Percentiles rank a stretch among this genome's conserved stretches.
phyloP scores from a whole-genome alignment of 192 early-diverging fungal species.

The Podila epigama region DNA sequence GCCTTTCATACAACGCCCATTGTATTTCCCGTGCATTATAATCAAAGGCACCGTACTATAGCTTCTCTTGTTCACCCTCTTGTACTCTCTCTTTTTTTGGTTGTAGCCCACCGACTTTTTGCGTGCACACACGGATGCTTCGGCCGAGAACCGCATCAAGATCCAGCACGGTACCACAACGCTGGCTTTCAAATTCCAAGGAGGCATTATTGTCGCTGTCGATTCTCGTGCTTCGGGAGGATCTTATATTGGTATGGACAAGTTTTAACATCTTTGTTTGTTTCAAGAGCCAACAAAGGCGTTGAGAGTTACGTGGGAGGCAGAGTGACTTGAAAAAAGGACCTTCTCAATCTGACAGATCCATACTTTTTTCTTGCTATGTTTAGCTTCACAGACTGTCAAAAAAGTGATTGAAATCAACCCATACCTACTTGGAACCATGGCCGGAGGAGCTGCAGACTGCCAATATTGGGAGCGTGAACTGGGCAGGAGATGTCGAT shows the following conservation, averaged over 20 bases:
- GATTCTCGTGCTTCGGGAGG: conserved; percentile 97
- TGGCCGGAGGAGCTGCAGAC: conserved; percentile 99
- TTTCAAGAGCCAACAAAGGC: no score
- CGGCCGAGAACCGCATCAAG: conserved; percentile 83
- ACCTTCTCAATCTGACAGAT: no score
- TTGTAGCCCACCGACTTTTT: conserved; percentile 86
- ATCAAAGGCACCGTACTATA: not conserved
- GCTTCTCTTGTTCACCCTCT: not conserved
- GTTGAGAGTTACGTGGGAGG: no score
- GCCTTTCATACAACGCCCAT: not conserved
- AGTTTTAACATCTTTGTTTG: no score
- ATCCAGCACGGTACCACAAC: conserved; percentile 98
- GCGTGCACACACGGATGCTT: conserved; percentile 82
- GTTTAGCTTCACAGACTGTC: conserved; percentile 88
- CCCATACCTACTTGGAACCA: conserved; percentile 96
- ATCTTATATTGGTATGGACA: conserved; percentile 79
- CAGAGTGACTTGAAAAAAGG: no score
- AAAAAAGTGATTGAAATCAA: conserved; percentile 99
- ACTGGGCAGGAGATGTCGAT: conserved; percentile 89
- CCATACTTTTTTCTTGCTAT: conserved; percentile 6
- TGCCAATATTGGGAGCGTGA: conserved; percentile 99
- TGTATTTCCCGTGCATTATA: not conserved
- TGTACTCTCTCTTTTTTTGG: not conserved
- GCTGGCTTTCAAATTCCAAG: conserved; percentile 95
- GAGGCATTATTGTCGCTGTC: conserved; percentile 92